A percentile compares a stretch with the other conserved stretches of the same genome.
Evolutionary conservation across 2,329 filamentous ascomycete genomes (phyloP).

Genomic region (Fusarium coicis): DNA sequence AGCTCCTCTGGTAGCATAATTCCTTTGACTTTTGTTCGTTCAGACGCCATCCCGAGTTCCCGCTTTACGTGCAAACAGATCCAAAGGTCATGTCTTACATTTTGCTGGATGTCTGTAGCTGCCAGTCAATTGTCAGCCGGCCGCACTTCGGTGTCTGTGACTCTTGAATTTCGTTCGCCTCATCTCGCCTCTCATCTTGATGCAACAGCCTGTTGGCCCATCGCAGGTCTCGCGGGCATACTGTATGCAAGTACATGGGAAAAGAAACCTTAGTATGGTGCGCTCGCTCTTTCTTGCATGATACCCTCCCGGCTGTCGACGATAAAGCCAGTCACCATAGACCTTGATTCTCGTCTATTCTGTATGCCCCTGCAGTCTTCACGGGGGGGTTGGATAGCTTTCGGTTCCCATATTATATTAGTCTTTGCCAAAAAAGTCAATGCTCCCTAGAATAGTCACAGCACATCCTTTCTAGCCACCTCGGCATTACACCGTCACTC

Average conservation of each 20-base stretch:
- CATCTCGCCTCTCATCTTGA: background rate
- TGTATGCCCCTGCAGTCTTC: too few relatives aligned
- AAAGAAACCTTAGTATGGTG: rapidly evolving
- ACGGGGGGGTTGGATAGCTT: too few relatives aligned
- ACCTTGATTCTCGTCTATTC: background rate
- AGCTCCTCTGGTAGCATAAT: background rate
- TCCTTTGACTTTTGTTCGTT: background rate
- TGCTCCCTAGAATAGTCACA: too few relatives aligned
- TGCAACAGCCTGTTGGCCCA: background rate
- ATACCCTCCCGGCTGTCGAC: background rate
- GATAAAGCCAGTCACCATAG: background rate
- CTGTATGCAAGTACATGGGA: background rate
- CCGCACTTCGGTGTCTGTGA: background rate
- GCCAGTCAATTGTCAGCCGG: background rate
- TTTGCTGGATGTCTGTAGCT: rapidly evolving
- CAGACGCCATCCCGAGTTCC: background rate
- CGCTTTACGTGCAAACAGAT: background rate
- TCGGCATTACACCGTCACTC: too few relatives aligned
- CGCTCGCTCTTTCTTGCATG: background rate
- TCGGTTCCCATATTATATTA: too few relatives aligned
- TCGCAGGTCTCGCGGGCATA: rapidly evolving
- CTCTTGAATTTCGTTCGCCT: background rate
- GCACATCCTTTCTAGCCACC: too few relatives aligned
- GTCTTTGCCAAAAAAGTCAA: too few relatives aligned
- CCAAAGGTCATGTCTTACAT: background rate